phyloP scores from a whole-genome alignment of 306 rosid species.

The Acacia confusa region DNA sequence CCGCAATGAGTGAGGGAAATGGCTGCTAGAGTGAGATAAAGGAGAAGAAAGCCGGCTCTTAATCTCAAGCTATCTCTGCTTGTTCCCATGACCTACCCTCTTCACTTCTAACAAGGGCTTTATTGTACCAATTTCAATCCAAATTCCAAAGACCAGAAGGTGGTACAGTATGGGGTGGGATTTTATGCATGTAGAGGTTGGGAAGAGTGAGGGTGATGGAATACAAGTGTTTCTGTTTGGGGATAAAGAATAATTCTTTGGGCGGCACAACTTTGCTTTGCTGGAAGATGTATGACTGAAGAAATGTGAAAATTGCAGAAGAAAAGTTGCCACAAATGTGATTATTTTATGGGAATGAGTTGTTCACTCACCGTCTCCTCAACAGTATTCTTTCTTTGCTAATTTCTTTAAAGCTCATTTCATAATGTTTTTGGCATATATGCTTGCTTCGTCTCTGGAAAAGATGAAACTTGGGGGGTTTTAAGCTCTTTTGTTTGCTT shows the following conservation, averaged over 20 bases:
- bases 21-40: conserved; percentile 45
- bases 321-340: conserved; percentile 39
- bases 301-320: conserved; percentile 42
- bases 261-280: conserved; percentile 54
- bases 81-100: conserved; percentile 47
- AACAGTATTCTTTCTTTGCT: conserved; percentile 29
- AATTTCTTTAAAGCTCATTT: conserved; percentile 30
- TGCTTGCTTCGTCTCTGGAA: conserved; percentile 77
- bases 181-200: conserved; percentile 28
- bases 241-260: conserved; percentile 75
- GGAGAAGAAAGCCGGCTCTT: conserved; percentile 40
- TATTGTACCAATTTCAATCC: conserved; percentile 16
- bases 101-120: conserved; percentile 10
- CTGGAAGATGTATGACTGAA: conserved; percentile 50
- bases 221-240: conserved; percentile 45
- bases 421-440: conserved; percentile 60
- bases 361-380: conserved; percentile 41
- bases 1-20: conserved; percentile 64
- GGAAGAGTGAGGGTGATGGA: conserved; percentile 29
- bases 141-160: conserved; percentile 43
- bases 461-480: conserved; percentile 56
- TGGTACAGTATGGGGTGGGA: conserved; percentile 18
- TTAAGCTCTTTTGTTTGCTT: conserved; percentile 58
- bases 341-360: conserved; percentile 44
- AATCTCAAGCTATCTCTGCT: conserved; percentile 33